Evolutionary conservation across 2,329 filamentous ascomycete genomes (phyloP).

Genomic region (Septoria linicola): DNA sequence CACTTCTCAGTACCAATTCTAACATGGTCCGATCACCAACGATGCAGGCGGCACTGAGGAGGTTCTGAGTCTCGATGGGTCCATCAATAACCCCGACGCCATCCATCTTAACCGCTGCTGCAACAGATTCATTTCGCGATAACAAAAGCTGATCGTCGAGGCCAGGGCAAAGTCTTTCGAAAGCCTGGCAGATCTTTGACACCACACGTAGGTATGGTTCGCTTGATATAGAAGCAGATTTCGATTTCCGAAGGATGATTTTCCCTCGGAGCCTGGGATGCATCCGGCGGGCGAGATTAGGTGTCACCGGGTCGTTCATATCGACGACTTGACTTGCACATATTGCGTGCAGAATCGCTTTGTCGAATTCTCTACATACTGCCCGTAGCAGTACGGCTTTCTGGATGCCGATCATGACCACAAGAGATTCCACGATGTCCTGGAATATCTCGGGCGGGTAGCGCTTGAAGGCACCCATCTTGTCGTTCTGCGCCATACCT

Average conservation of each 20-base stretch:
- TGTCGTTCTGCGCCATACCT: too few species aligned
- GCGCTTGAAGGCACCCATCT: too few species aligned
- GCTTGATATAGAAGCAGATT: not conserved
- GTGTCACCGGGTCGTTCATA: constrained; percentile 4
- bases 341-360: constrained; percentile 10
- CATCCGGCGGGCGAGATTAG: not conserved
- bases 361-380: constrained; percentile 10
- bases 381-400: constrained; percentile 9
- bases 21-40: not conserved
- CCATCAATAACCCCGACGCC: not conserved
- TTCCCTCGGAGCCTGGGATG: constrained; percentile 1
- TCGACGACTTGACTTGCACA: constrained; percentile 10
- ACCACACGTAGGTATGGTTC: not conserved
- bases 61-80: not conserved
- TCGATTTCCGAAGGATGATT: not conserved
- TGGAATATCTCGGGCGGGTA: not conserved
- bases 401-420: constrained; percentile 9
- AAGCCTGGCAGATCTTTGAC: not conserved
- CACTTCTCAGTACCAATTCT: not conserved
- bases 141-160: not conserved
- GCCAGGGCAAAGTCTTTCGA: not conserved
- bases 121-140: constrained; percentile 4
- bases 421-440: constrained; percentile 4
- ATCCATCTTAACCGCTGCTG: not conserved
- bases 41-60: constrained; percentile 4